Conservation (phyloP, 2,329 filamentous ascomycete species). For the Phyllosticta citriasiana region DNA sequence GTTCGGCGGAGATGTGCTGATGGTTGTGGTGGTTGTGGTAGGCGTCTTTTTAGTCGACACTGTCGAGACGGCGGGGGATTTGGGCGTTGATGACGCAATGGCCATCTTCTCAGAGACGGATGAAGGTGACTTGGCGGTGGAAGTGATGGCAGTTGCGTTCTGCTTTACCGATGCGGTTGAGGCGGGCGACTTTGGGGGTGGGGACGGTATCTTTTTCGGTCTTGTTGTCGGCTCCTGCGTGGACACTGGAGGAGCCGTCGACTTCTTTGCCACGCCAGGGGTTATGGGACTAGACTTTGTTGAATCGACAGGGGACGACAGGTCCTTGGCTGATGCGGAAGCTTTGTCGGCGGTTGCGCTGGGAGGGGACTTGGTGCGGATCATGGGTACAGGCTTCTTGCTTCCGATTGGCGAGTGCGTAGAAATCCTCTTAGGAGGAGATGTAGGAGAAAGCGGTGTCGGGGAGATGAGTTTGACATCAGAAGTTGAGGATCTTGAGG, state of each 20-base stretch:
- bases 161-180: not conserved
- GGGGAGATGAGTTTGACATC: not conserved
- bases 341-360: not conserved
- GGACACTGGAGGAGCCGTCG: not conserved
- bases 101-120: slow-evolving; percentile 14
- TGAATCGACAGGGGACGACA: not conserved
- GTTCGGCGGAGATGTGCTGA: not conserved
- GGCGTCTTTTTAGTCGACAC: not conserved
- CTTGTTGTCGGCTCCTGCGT: not conserved
- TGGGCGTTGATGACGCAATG: not conserved
- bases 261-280: not conserved
- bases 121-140: slow-evolving; percentile 2
- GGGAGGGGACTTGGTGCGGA: slow-evolving; percentile 11
- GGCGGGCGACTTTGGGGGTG: not conserved
- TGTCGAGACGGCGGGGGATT: not conserved
- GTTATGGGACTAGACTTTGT: not conserved
- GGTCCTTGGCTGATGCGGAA: not conserved
- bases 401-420: slow-evolving; percentile 17
- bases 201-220: not conserved
- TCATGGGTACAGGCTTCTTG: slow-evolving; percentile 15
- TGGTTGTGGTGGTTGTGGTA: not conserved
- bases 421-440: slow-evolving; percentile 3
- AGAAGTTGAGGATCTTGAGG: not conserved
- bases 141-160: not conserved
- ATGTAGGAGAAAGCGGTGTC: not conserved